Evolutionary conservation across 1,284 basidiomycete species (phyloP), one percentile per base, ranked within the genome.

Genomic region (Kwoniella shivajii): DNA sequence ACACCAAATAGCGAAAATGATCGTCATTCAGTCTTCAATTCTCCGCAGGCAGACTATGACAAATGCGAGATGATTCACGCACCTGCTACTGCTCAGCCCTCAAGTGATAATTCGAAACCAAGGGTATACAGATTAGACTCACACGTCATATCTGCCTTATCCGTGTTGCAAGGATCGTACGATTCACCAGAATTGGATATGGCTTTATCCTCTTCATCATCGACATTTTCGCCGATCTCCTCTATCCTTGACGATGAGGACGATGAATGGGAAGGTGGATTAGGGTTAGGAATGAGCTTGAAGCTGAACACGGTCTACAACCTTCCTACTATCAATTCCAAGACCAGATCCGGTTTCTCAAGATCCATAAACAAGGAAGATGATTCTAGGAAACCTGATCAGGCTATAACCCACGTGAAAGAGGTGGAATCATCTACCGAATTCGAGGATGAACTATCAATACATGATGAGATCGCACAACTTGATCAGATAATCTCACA

Each of bases 61-160:
- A 16, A n/a, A 39, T 16, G n/a, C 37, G n/a, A 20, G 10, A 20
- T 16, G n/a, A 39, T 9, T 20, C 26, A 26, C n/a, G 18, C 7
- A 30, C 16, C 14, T 18, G n/a, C 16, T n/a, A 16, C 48, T 29
- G 4, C 7, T 39, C 31, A 20, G 29, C 6, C 5, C 48, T 18
- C 34, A 22, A 41, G 10, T 22, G 29, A 30, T 11, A 29, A 16
- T 11, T 26, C 24, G 10, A 33, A 36, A 38, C 31, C 22, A 53
- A 22, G 29, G 14, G 49, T 65, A 51, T 66, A 50, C 50, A 51
- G 61, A 16, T 51, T 66, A 3, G 64, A 66, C 41, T 61, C 61
- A 14, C 61, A 59, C 18, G 46, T 66, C 38, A 43, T 66, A 37
- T 50, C 54, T 4, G 64, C 61, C 2, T 54, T 66, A 7, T 26